phyloP scores from a whole-genome alignment of 768 basidiomycete genomes.

The Rhizopogon rudus region DNA sequence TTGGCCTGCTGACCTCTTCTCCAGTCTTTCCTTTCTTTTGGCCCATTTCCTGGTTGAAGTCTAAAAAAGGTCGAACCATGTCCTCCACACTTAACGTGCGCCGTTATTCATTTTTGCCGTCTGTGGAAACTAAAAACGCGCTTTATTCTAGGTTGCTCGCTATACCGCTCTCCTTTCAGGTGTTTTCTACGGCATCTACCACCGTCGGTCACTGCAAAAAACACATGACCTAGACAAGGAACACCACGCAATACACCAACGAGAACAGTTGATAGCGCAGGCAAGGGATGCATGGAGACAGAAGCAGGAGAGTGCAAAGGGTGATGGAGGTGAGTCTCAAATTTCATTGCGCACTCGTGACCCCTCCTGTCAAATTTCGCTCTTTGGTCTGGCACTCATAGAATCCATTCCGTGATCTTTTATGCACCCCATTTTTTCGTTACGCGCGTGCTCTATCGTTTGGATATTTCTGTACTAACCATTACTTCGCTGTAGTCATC shows the following conservation, averaged over 20 bases:
- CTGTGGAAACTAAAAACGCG: background rate
- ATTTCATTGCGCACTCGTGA: background rate
- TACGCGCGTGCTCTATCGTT: background rate
- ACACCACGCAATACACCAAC: slow-evolving; percentile 64
- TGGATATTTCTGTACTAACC: slow-evolving; percentile 5
- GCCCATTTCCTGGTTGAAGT: slow-evolving; percentile 7
- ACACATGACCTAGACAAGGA: slow-evolving; percentile 74
- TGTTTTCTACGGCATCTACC: slow-evolving; percentile 87
- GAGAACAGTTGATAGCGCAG: slow-evolving; percentile 74
- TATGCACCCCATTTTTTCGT: background rate
- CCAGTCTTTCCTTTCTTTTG: background rate
- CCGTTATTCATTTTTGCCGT: slow-evolving; percentile 9
- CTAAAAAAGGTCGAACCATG: slow-evolving; percentile 35
- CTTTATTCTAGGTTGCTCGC: slow-evolving; percentile 70
- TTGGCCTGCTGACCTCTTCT: background rate
- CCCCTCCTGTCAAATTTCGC: background rate
- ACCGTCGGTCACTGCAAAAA: slow-evolving; percentile 86
- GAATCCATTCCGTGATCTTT: background rate
- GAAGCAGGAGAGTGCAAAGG: slow-evolving; percentile 55
- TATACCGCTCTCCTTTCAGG: slow-evolving; percentile 88
- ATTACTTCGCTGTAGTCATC: slow-evolving; percentile 52
- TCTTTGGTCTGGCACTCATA: background rate
- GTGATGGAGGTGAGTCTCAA: slow-evolving; percentile 47
- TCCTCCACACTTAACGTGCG: slow-evolving; percentile 76
- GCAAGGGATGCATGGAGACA: slow-evolving; percentile 90